These are phyloP conservation scores for Pseudomonodictys pantanalensis DNA, from an alignment of 495 filamentous ascomycete genomes.

Conservation along the genomic window DNA sequence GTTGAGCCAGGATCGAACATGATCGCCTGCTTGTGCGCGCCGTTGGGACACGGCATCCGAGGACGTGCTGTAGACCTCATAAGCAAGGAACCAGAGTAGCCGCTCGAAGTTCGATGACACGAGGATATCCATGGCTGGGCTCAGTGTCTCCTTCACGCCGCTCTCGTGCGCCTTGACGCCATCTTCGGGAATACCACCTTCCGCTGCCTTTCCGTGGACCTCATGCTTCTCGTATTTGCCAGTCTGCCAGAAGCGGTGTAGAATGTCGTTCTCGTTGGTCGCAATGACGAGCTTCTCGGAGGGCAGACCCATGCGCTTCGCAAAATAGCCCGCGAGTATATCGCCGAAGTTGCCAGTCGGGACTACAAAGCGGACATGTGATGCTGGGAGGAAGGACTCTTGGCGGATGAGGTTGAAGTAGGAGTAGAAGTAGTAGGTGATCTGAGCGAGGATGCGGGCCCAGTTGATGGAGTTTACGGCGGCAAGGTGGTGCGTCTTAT, in stretches of 20 bases:
- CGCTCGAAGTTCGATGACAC: slow-evolving; percentile 95
- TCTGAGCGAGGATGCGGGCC: slow-evolving; percentile 89
- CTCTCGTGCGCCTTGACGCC: slow-evolving; percentile 64
- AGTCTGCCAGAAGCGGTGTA: slow-evolving; percentile 76
- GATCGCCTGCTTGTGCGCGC: slow-evolving; percentile 53
- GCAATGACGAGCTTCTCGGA: slow-evolving; percentile 79
- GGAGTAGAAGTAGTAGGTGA: slow-evolving; percentile 84
- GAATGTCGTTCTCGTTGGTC: slow-evolving; percentile 90
- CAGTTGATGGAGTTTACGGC: slow-evolving; percentile 92
- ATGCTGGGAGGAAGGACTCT: slow-evolving; percentile 47
- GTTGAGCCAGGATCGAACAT: slow-evolving; percentile 68
- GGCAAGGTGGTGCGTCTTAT: slow-evolving; percentile 69
- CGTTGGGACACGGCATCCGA: slow-evolving; percentile 38
- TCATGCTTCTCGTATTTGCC: slow-evolving; percentile 77
- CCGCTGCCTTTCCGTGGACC: slow-evolving; percentile 51
- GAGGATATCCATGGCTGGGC: slow-evolving; percentile 95
- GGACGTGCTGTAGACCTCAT: slow-evolving; percentile 50
- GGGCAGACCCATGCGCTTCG: slow-evolving; percentile 85
- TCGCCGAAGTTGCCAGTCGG: slow-evolving; percentile 98
- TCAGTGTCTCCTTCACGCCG: slow-evolving; percentile 80
- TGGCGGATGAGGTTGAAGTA: slow-evolving; percentile 74
- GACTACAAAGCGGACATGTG: slow-evolving; percentile 72
- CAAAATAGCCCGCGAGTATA: slow-evolving; percentile 89
- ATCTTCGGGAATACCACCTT: slow-evolving; percentile 57
- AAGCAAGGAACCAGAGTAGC: slow-evolving; percentile 87